Evolutionary conservation across 2,329 filamentous ascomycete genomes (phyloP), one percentile per base, ranked within the genome.

Genomic region (Penicillium concentricum): DNA sequence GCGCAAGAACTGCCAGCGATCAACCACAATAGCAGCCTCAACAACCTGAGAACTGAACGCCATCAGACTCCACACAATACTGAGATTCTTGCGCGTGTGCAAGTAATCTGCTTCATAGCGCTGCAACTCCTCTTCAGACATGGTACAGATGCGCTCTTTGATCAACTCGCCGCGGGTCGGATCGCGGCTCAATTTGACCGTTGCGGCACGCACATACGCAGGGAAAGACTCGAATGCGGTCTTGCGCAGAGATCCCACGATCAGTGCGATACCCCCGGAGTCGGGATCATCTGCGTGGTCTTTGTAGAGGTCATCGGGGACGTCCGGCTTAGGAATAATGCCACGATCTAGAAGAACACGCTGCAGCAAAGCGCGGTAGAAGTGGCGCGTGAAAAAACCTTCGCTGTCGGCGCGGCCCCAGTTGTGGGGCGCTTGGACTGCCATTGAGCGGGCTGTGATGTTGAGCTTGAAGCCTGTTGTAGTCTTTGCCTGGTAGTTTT

Each of bases 401-500:
- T 92, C 88, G 71, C 90, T 95, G 59, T 96, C 92, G 28, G 82
- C 79, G 24, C 81, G 79, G 2, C 89, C 89, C 94, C 94, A 99
- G 77, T 99, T 99, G 58, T 87, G 82, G 1, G 94, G 92, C 8
- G 94, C 94, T 77, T 99, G 94, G 48, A 95, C 92, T 3, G 93
- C 93, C 93, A 97, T 97, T 89, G 96, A 96, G 43, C 94, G 86
- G 1, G 94, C 92, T 4, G 94, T 99, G 70, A 97, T 96, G 74
- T 99, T 97, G 56, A 97, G 81, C 24, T 90, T 84, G 45, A 97
- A 81, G 2, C 92, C 91, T 24, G 73, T 72, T 9, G 81, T 79
- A 16, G 75, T 78, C 20, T 79, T 74, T 65, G 88, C 83, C 4
- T 75, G 69, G 73, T 84, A 74, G 69, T 81, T 72, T 56, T 79